Evolutionary conservation across 768 basidiomycete genomes (phyloP).

Genomic region (Pulveroboletus sp.): DNA sequence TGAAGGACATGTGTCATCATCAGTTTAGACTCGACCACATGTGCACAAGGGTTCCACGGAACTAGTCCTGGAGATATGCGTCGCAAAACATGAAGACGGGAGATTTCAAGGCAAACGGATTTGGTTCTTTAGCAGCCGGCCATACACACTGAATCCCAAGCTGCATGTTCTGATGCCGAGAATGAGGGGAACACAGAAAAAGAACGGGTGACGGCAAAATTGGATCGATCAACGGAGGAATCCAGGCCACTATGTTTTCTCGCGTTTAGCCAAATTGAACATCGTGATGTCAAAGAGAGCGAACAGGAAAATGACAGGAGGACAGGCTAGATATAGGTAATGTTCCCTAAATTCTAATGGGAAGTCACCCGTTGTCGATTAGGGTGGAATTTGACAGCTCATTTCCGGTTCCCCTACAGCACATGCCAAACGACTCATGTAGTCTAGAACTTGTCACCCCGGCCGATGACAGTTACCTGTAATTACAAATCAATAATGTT

Average conservation of each 20-base stretch:
- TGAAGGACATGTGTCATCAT: too few relatives aligned
- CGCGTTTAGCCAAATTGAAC: constrained; percentile 15
- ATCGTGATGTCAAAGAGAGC: background rate
- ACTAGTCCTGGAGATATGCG: background rate
- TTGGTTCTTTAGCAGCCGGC: background rate
- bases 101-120: background rate
- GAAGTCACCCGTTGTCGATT: too few relatives aligned
- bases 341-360: too few relatives aligned
- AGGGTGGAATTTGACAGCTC: constrained; percentile 9
- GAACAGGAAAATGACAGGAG: background rate
- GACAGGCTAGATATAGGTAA: constrained; percentile 2
- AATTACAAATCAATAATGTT: constrained; percentile 1
- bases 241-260: too few relatives aligned
- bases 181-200: too few relatives aligned
- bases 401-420: background rate
- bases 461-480: constrained; percentile 59
- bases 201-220: too few relatives aligned
- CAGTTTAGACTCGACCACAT: too few relatives aligned
- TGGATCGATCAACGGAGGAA: too few relatives aligned
- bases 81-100: background rate
- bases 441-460: constrained; percentile 41
- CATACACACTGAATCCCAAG: background rate
- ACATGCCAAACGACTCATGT: background rate
- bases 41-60: background rate
- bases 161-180: background rate